phyloP scores from a whole-genome alignment of 1,284 basidiomycete species.

The Coriolopsis trogii region DNA sequence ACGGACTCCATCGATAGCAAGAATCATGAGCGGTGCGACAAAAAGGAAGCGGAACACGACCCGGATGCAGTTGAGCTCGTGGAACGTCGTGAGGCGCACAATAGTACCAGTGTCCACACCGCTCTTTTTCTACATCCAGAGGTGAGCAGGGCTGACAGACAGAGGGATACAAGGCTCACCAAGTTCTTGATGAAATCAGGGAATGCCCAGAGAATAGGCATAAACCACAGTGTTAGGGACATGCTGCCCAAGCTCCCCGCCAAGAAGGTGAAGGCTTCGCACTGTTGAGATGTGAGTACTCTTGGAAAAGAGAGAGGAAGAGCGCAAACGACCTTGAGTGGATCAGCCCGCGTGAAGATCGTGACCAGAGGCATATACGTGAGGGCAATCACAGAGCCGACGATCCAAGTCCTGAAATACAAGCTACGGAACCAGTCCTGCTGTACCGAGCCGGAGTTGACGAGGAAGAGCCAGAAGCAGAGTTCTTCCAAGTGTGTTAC shows the following conservation, averaged over 20 bases:
- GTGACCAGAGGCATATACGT: conserved; percentile 71
- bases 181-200: conserved; percentile 62
- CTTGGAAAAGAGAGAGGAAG: not conserved
- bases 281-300: conserved; percentile 41
- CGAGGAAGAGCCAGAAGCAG: conserved; percentile 81
- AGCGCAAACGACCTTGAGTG: conserved; percentile 50
- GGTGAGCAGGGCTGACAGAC: conserved; percentile 4
- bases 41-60: conserved; percentile 73
- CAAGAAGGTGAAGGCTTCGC: conserved; percentile 69
- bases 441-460: conserved; percentile 60
- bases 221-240: conserved; percentile 68
- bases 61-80: conserved; percentile 74
- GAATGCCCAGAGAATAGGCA: conserved; percentile 71
- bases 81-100: conserved; percentile 73
- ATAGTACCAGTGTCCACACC: conserved; percentile 65
- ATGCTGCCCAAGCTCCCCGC: conserved; percentile 70
- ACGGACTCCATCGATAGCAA: conserved; percentile 68
- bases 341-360: conserved; percentile 58
- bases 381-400: conserved; percentile 63
- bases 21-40: conserved; percentile 59
- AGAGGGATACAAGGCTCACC: conserved; percentile 40
- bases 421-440: conserved; percentile 75
- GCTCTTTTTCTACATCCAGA: conserved; percentile 45
- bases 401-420: conserved; percentile 72
- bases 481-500: conserved; percentile 81